A percentile compares a stretch with the other conserved stretches of the same genome.
phyloP scores from a whole-genome alignment of 768 basidiomycete genomes.

The Paxillus rubicundulus region DNA sequence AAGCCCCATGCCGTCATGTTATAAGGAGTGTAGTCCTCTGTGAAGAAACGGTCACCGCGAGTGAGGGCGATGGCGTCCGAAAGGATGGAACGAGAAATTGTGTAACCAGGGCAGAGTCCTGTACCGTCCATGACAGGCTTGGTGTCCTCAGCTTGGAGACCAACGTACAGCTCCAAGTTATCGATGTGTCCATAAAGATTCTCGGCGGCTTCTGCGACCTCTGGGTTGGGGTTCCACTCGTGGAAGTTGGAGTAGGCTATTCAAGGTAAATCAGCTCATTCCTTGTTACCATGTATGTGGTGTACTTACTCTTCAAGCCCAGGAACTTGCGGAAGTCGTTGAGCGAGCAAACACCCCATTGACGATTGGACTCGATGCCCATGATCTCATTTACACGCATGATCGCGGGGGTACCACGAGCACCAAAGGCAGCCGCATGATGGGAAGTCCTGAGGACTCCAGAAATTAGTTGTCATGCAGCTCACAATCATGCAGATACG shows the following conservation, averaged over 20 bases:
- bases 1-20: conserved; percentile 86
- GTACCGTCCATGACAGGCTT: conserved; percentile 77
- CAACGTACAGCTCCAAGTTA: conserved; percentile 76
- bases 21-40: conserved; percentile 75
- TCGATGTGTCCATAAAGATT: conserved; percentile 76
- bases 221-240: conserved; percentile 78
- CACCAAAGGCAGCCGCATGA: conserved; percentile 71
- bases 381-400: conserved; percentile 81
- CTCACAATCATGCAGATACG: conserved; percentile 23
- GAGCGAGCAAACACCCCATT: conserved; percentile 79
- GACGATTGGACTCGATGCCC: conserved; percentile 75
- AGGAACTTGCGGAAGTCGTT: conserved; percentile 85
- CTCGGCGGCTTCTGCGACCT: conserved; percentile 69
- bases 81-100: conserved; percentile 81
- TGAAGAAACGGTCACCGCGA: conserved; percentile 81
- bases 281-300: background rate
- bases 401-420: conserved; percentile 69
- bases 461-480: background rate
- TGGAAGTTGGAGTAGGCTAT: conserved; percentile 66
- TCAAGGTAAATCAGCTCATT: background rate
- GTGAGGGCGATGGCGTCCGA: conserved; percentile 85
- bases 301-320: conserved; percentile 64
- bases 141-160: conserved; percentile 73
- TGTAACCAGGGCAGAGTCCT: conserved; percentile 85
- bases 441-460: conserved; percentile 54